phyloP scores from a whole-genome alignment of 106 monocot genomes.

The Dendrobium catenatum region DNA sequence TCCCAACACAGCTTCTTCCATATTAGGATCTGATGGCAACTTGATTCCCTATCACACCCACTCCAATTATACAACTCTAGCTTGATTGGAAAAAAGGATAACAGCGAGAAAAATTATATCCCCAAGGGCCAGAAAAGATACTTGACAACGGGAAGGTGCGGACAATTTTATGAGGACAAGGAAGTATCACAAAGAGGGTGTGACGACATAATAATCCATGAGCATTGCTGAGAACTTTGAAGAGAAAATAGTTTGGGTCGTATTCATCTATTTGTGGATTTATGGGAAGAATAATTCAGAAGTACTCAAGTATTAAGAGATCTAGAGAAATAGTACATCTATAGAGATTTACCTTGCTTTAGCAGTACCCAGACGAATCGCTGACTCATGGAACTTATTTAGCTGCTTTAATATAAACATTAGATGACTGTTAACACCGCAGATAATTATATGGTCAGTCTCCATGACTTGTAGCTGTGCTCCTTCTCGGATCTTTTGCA shows the following conservation, averaged over 20 bases:
- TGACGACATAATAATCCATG: not conserved
- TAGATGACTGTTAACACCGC: constrained; percentile 94
- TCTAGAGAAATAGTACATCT: not conserved
- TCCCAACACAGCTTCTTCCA: not conserved
- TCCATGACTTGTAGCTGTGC: constrained; percentile 95
- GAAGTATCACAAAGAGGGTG: not conserved
- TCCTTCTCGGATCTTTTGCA: constrained; percentile 96
- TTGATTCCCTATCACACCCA: not conserved
- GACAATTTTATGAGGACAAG: not conserved
- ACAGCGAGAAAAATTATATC: not conserved
- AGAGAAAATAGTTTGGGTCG: not conserved
- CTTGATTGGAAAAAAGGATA: not conserved
- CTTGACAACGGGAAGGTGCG: not conserved
- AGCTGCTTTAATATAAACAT: constrained; percentile 86
- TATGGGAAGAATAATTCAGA: not conserved
- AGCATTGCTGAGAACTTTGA: not conserved
- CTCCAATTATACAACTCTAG: not conserved
- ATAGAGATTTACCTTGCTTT: constrained; percentile 60
- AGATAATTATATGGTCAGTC: constrained; percentile 87
- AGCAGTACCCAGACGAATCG: constrained; percentile 85
- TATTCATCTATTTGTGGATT: not conserved
- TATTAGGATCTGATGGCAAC: not conserved
- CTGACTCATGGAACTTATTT: constrained; percentile 84
- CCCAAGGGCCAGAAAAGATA: not conserved
- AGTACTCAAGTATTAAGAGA: not conserved